phyloP scores from a whole-genome alignment of 2,329 filamentous ascomycete species.

The Paecilomyces niveus region DNA sequence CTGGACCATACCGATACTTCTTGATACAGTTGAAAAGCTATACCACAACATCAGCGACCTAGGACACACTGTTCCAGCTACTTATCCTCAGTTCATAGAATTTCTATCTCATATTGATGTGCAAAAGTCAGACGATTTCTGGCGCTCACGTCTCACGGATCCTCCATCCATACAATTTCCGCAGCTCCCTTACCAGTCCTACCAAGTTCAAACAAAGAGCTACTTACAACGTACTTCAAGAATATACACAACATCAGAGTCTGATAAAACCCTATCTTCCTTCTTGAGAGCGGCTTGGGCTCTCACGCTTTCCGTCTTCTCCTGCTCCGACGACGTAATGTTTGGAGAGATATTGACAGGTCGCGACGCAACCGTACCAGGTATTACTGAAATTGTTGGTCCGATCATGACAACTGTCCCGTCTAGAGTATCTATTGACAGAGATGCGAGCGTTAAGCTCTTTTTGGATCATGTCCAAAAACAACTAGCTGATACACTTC shows the following conservation, averaged over 20 bases:
- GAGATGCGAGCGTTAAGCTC: slow-evolving; percentile 28
- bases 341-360: slow-evolving; percentile 39
- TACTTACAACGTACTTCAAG: slow-evolving; percentile 2
- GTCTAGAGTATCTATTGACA: slow-evolving; percentile 27
- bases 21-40: slow-evolving; percentile 7
- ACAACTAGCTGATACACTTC: slow-evolving; percentile 51
- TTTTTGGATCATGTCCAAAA: slow-evolving; percentile 49
- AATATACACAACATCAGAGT: slow-evolving; percentile 1
- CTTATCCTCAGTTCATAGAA: slow-evolving; percentile 6
- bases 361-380: slow-evolving; percentile 26
- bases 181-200: slow-evolving; percentile 6
- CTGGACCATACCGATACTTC: slow-evolving; percentile 16
- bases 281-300: slow-evolving; percentile 37
- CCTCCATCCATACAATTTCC: slow-evolving; percentile 5
- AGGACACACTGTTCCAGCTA: neutral
- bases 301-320: slow-evolving; percentile 29
- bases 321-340: slow-evolving; percentile 31
- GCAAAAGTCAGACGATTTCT: slow-evolving; percentile 15
- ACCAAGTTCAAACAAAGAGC: slow-evolving; percentile 5
- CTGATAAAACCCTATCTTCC: slow-evolving; percentile 18
- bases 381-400: slow-evolving; percentile 33
- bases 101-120: slow-evolving; percentile 9
- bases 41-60: slow-evolving; percentile 3
- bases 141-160: slow-evolving; percentile 9
- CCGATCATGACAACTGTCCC: slow-evolving; percentile 37